These are phyloP conservation scores for Rhodotorula glutinis DNA, from an alignment of 1,284 basidiomycete genomes.

Conservation along the genomic window DNA sequence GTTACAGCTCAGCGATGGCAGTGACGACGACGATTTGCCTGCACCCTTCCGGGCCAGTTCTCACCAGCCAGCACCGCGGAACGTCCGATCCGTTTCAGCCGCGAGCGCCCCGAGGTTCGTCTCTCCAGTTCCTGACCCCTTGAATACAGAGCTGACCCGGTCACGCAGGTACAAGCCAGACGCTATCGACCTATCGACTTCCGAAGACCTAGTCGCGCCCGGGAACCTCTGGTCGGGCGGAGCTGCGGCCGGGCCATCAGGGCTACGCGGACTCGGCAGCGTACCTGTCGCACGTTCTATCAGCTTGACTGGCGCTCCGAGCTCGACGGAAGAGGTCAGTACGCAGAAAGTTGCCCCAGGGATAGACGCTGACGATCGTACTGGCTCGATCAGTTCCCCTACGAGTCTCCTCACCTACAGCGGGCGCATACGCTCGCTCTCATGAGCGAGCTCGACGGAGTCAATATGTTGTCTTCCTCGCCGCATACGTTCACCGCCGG, in stretches of 20 bases:
- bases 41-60: neutral
- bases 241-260: neutral
- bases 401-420: neutral
- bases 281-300: neutral
- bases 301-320: neutral
- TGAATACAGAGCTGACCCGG: neutral
- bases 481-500: neutral
- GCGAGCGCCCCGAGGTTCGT: neutral
- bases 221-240: neutral
- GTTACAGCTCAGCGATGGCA: slow-evolving; percentile 23
- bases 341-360: neutral
- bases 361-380: neutral
- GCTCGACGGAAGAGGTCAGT: neutral
- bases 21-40: slow-evolving; percentile 15
- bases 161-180: neutral
- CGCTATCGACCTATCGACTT: neutral
- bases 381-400: neutral
- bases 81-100: neutral
- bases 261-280: neutral
- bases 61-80: neutral
- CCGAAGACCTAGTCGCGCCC: neutral
- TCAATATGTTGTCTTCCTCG: neutral
- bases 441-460: neutral
- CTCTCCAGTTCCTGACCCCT: neutral
- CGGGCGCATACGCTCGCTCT: neutral